Evolutionary conservation across 257 asterid genomes (phyloP).

Genomic region (Nicotiana otophora): DNA sequence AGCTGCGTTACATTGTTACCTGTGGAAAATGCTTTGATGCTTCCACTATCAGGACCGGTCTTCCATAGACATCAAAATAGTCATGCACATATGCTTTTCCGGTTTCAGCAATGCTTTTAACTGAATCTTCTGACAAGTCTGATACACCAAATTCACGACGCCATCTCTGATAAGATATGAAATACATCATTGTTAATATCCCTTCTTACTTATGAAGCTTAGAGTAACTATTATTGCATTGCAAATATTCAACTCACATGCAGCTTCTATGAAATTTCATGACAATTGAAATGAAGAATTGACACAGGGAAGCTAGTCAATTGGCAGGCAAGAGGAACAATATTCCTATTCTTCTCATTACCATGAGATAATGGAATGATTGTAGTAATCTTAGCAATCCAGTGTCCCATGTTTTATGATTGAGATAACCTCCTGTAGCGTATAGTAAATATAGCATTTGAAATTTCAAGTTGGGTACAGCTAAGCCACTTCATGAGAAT

Average conservation of each 20-base stretch:
- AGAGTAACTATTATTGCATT: background rate
- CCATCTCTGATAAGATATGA: constrained; percentile 52
- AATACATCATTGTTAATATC: background rate
- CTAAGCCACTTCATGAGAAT: background rate
- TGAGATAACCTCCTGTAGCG: background rate
- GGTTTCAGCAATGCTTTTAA: constrained; percentile 42
- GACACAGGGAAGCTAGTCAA: background rate
- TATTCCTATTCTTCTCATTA: background rate
- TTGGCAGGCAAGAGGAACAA: background rate
- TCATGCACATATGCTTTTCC: constrained; percentile 78
- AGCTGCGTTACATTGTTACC: constrained; percentile 34
- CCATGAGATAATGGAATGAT: background rate
- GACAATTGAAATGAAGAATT: background rate
- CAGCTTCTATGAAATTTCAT: background rate
- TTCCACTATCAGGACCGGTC: constrained; percentile 70
- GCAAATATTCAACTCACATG: background rate
- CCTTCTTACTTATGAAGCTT: constrained; percentile 1
- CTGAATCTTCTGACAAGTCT: constrained; percentile 62
- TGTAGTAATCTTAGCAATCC: background rate
- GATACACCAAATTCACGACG: constrained; percentile 71
- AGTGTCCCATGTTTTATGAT: background rate
- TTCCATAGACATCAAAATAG: constrained; percentile 41
- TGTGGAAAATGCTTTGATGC: constrained; percentile 79
- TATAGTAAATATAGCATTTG: background rate
- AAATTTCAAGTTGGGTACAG: background rate